Conservation (phyloP, 768 basidiomycete species). For the Suillus discolor region DNA sequence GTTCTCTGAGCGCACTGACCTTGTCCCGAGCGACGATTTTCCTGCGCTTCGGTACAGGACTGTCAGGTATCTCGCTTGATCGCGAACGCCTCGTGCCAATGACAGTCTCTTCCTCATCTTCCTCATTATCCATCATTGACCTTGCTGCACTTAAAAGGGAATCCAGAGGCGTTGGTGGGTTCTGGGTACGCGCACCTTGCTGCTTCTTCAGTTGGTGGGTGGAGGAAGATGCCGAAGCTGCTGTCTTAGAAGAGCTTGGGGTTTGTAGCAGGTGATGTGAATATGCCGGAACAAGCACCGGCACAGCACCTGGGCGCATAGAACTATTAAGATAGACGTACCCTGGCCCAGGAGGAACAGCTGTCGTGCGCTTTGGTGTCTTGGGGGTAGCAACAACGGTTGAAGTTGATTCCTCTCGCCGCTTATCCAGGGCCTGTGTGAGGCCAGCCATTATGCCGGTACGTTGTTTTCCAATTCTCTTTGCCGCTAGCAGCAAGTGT, state of each 20-base stretch:
- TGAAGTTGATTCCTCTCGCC: constrained; percentile 25
- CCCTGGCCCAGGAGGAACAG: constrained; percentile 28
- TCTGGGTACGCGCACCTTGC: constrained; percentile 20
- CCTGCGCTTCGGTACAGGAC: constrained; percentile 44
- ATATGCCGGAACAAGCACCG: constrained; percentile 34
- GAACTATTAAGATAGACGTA: constrained; percentile 33
- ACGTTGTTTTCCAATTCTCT: constrained; percentile 66
- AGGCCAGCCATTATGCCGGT: constrained; percentile 58
- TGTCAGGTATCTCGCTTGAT: constrained; percentile 28
- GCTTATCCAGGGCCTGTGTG: constrained; percentile 33
- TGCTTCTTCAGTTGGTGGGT: constrained; percentile 20
- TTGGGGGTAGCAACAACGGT: constrained; percentile 26
- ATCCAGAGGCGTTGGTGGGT: constrained; percentile 53
- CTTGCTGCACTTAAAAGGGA: constrained; percentile 64
- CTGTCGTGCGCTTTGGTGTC: constrained; percentile 33
- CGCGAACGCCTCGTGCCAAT: constrained; percentile 32
- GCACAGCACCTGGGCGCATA: constrained; percentile 26
- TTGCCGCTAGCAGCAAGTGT: constrained; percentile 70
- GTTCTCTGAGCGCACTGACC: constrained; percentile 11
- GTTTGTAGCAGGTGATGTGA: constrained; percentile 30
- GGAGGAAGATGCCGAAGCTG: constrained; percentile 27
- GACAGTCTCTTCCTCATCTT: constrained; percentile 20
- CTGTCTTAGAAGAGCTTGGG: constrained; percentile 34
- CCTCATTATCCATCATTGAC: constrained; percentile 50
- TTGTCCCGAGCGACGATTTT: constrained; percentile 24